A percentile compares a stretch with the other conserved stretches of the same genome.
These are phyloP conservation scores for Thelonectria rubi DNA, from an alignment of 2,329 filamentous ascomycete genomes.

Conservation along the genomic window DNA sequence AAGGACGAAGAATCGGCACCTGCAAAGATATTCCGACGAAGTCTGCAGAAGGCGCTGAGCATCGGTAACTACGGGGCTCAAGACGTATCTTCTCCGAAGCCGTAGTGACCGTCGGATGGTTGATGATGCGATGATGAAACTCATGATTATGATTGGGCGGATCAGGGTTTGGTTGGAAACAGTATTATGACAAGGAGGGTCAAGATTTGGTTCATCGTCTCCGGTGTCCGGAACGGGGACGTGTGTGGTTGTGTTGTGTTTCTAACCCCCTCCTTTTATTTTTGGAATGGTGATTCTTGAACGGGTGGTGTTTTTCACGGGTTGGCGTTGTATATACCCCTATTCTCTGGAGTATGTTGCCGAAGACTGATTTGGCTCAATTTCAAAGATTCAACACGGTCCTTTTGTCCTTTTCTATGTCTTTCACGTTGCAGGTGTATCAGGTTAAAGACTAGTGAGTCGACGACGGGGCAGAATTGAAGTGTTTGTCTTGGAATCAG, in stretches of 20 bases:
- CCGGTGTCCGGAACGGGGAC: neutral
- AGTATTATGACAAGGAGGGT: conserved; percentile 21
- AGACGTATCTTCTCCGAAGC: conserved; percentile 29
- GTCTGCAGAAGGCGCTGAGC: conserved; percentile 57
- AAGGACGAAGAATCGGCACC: conserved; percentile 46
- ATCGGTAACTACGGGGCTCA: conserved; percentile 44
- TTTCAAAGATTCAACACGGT: neutral
- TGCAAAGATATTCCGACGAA: conserved; percentile 55
- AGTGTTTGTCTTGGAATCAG: too few species aligned
- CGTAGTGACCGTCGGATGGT: conserved; percentile 21
- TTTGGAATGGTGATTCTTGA: conserved; percentile 15
- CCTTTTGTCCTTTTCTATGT: too few species aligned
- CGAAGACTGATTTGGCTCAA: conserved; percentile 1
- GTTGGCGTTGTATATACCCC: conserved; percentile 38
- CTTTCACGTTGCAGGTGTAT: too few species aligned
- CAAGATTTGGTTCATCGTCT: neutral
- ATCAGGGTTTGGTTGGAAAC: neutral
- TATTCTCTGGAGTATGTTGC: conserved; percentile 21
- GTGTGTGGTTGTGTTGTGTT: conserved; percentile 11
- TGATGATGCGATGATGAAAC: neutral
- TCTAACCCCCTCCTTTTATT: conserved; percentile 14
- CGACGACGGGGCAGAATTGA: too few species aligned
- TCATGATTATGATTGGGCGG: conserved; percentile 16
- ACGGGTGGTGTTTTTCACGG: conserved; percentile 22
- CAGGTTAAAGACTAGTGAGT: too few species aligned